These are phyloP conservation scores for Tylopilus rubrobrunneus DNA, from an alignment of 768 basidiomycete genomes.

Conservation along the genomic window DNA sequence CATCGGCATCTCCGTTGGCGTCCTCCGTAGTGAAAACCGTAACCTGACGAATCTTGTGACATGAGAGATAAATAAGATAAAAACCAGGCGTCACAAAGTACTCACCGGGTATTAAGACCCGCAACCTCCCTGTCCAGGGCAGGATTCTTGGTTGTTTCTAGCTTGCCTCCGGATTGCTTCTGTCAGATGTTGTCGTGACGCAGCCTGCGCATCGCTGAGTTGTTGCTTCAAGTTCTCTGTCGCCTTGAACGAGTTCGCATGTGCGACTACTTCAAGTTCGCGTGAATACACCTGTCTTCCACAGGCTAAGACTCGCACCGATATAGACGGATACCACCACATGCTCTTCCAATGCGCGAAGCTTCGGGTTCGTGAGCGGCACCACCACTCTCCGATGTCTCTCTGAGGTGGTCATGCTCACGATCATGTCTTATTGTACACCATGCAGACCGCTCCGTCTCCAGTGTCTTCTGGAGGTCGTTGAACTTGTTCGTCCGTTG, in stretches of 20 bases:
- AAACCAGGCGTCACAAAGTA: neutral
- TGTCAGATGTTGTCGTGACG: constrained; percentile 55
- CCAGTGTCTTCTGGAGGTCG: constrained; percentile 62
- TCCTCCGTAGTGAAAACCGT: constrained; percentile 48
- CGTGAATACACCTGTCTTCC: constrained; percentile 71
- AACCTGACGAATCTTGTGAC: constrained; percentile 63
- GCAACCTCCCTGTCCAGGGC: constrained; percentile 73
- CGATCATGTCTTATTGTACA: constrained; percentile 80
- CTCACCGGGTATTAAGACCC: constrained; percentile 68
- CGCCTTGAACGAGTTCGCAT: constrained; percentile 79
- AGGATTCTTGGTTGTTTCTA: constrained; percentile 71
- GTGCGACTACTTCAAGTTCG: constrained; percentile 62
- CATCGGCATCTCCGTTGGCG: constrained; percentile 41
- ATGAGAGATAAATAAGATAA: neutral
- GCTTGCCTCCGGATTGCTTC: constrained; percentile 74
- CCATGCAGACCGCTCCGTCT: constrained; percentile 68
- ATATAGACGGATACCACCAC: constrained; percentile 47
- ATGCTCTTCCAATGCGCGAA: constrained; percentile 65
- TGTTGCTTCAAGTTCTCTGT: constrained; percentile 64
- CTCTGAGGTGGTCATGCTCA: constrained; percentile 75
- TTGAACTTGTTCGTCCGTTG: constrained; percentile 46
- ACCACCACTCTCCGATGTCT: constrained; percentile 62
- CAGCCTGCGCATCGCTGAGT: constrained; percentile 46
- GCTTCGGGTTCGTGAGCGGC: constrained; percentile 56
- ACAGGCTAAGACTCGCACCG: constrained; percentile 38